phyloP scores from a whole-genome alignment of 1,139 yeast genomes.

The Hanseniaspora uvarum region DNA sequence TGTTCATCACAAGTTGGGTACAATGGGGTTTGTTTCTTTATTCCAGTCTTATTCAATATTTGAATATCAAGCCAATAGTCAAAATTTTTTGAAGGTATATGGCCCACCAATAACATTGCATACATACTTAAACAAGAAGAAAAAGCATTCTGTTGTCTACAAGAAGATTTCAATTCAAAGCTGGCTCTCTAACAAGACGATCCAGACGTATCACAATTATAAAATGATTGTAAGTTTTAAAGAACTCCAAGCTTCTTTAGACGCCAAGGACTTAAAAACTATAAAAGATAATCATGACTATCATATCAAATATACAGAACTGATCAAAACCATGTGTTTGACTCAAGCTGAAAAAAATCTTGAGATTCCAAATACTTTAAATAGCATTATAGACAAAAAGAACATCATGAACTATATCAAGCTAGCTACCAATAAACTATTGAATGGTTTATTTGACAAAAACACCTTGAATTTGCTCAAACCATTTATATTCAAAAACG shows the following conservation, averaged over 20 bases:
- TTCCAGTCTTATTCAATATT: slow-evolving; percentile 25
- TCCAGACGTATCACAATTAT: slow-evolving; percentile 1
- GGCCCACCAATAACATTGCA: slow-evolving; percentile 22
- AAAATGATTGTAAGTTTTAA: background rate
- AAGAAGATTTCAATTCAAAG: background rate
- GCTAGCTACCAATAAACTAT: background rate
- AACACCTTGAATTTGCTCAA: background rate
- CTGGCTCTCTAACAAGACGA: background rate
- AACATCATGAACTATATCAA: background rate
- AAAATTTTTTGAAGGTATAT: slow-evolving; percentile 23
- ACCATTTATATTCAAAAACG: background rate
- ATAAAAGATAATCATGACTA: background rate
- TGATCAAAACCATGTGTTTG: background rate
- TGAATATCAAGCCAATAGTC: slow-evolving; percentile 18
- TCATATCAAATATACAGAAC: background rate
- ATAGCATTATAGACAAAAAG: background rate
- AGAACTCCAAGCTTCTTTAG: background rate
- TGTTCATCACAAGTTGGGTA: slow-evolving; percentile 25
- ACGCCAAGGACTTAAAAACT: background rate
- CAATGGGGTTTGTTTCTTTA: slow-evolving; percentile 23
- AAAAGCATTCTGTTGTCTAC: background rate
- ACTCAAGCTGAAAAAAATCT: background rate
- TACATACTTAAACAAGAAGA: background rate
- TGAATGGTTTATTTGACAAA: background rate
- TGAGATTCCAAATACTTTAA: background rate